Conservation (phyloP, 805 yeast species). For the Danielia reshetovae region DNA sequence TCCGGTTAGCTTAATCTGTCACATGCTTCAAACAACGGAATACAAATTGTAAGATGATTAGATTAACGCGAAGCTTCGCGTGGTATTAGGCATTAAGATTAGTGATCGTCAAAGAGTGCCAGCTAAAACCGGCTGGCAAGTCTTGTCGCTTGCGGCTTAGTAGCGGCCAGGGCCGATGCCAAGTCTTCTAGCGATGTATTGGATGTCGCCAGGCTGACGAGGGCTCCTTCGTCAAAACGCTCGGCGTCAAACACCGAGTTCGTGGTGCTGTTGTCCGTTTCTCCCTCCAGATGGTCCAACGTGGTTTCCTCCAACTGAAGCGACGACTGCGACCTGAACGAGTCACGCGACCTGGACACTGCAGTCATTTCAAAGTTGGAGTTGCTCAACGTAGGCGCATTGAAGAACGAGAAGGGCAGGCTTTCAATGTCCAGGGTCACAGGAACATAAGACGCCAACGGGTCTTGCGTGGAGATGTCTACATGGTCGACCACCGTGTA, state of each 20-base stretch:
- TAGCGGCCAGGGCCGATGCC: neutral
- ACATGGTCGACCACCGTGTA: conserved; percentile 37
- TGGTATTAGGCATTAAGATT: too few relatives aligned
- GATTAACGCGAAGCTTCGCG: too few relatives aligned
- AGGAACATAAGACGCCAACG: conserved; percentile 21
- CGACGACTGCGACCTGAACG: conserved; percentile 2
- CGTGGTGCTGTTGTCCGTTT: conserved; percentile 34
- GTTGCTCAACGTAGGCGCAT: conserved; percentile 6
- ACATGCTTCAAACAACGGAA: too few relatives aligned
- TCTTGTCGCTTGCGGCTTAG: too few relatives aligned
- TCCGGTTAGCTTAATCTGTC: too few relatives aligned
- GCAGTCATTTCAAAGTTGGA: conserved; percentile 21
- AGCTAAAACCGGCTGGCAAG: too few relatives aligned
- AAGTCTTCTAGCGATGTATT: conserved; percentile 34
- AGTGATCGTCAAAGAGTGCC: too few relatives aligned
- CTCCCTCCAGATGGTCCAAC: conserved; percentile 12
- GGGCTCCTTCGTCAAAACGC: conserved; percentile 21
- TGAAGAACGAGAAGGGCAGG: conserved; percentile 4
- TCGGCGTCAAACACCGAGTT: conserved; percentile 35
- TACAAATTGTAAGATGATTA: too few relatives aligned
- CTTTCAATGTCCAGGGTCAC: conserved; percentile 9
- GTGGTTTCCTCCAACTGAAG: neutral
- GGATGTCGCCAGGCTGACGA: conserved; percentile 30
- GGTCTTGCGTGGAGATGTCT: conserved; percentile 27
- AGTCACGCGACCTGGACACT: conserved; percentile 26